phyloP scores from a whole-genome alignment of 108 stramenopile species.

The Cyclotella baltica region DNA sequence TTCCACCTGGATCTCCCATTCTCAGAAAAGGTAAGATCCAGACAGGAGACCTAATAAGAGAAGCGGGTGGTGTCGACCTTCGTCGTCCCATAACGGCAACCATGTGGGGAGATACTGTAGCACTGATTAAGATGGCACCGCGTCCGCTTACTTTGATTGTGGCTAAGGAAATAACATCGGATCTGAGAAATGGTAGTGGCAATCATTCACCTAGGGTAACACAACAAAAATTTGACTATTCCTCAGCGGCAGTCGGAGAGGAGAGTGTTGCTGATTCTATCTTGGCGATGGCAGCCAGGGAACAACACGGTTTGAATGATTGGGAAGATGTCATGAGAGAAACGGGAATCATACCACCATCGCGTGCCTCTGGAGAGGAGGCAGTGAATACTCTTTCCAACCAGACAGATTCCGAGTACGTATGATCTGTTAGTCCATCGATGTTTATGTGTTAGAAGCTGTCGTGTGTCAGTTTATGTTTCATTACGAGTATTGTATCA shows the following conservation, averaged over 20 bases:
- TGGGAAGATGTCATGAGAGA: slow-evolving; percentile 11
- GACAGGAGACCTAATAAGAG: slow-evolving; percentile 83
- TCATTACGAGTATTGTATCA: background rate
- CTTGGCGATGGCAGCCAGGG: background rate
- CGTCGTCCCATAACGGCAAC: slow-evolving; percentile 87
- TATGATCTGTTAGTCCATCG: background rate
- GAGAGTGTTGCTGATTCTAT: slow-evolving; percentile 3
- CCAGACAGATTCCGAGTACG: background rate
- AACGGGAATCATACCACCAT: slow-evolving; percentile 37
- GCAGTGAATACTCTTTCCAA: background rate
- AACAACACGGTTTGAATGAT: background rate
- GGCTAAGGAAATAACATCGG: slow-evolving; percentile 63
- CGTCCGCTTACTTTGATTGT: slow-evolving; percentile 77
- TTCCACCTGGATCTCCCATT: slow-evolving; percentile 71
- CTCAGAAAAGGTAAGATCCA: slow-evolving; percentile 73
- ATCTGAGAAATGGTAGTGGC: slow-evolving; percentile 28
- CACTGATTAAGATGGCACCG: slow-evolving; percentile 87
- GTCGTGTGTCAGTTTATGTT: background rate
- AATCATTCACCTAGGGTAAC: slow-evolving; percentile 13
- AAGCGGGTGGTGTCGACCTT: slow-evolving; percentile 87
- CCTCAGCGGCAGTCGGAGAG: slow-evolving; percentile 17
- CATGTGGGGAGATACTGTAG: slow-evolving; percentile 93
- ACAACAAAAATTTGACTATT: slow-evolving; percentile 40
- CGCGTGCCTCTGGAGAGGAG: slow-evolving; percentile 28
- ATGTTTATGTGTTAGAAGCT: slow-evolving; percentile 11